Evolutionary conservation across 2,329 filamentous ascomycete genomes (phyloP).

Genomic region (Lomentospora prolificans): DNA sequence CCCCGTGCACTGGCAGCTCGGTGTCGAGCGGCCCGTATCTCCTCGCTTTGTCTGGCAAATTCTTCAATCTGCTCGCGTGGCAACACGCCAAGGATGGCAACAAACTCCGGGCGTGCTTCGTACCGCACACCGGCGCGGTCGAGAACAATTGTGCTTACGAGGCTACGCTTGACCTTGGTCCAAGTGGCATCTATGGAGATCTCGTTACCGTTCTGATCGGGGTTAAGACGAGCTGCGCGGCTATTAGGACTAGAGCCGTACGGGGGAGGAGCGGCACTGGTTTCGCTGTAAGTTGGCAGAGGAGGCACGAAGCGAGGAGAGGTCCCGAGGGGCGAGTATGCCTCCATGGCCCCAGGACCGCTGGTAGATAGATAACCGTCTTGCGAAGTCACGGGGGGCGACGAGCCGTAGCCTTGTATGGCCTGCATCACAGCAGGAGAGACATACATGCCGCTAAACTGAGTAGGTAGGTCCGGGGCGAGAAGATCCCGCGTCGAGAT

Average conservation of each 20-base stretch:
- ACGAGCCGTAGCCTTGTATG: conserved; percentile 24
- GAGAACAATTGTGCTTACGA: conserved; percentile 50
- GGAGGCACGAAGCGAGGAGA: conserved; percentile 7
- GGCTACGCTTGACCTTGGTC: conserved; percentile 45
- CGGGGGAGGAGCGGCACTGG: conserved; percentile 19
- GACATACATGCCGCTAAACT: conserved; percentile 31
- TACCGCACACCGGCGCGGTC: conserved; percentile 46
- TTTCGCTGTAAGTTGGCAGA: conserved; percentile 2
- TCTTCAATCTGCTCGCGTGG: conserved; percentile 40
- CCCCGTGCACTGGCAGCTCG: conserved; percentile 30
- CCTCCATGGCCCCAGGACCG: neutral
- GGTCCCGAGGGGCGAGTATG: neutral
- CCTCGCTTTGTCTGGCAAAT: conserved; percentile 38
- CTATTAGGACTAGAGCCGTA: conserved; percentile 23
- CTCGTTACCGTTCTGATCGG: conserved; percentile 45
- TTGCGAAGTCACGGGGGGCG: conserved; percentile 17
- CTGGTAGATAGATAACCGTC: neutral
- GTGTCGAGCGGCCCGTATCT: conserved; percentile 32
- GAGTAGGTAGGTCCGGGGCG: conserved; percentile 32
- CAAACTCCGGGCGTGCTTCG: conserved; percentile 50
- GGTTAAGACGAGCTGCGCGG: conserved; percentile 17
- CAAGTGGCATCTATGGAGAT: conserved; percentile 49
- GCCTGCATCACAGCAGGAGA: conserved; percentile 16
- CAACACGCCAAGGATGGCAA: conserved; percentile 49
- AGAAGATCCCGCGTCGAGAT: conserved; percentile 47